Evolutionary conservation across 1,284 basidiomycete genomes (phyloP).

Genomic region (Ustilago lituana): DNA sequence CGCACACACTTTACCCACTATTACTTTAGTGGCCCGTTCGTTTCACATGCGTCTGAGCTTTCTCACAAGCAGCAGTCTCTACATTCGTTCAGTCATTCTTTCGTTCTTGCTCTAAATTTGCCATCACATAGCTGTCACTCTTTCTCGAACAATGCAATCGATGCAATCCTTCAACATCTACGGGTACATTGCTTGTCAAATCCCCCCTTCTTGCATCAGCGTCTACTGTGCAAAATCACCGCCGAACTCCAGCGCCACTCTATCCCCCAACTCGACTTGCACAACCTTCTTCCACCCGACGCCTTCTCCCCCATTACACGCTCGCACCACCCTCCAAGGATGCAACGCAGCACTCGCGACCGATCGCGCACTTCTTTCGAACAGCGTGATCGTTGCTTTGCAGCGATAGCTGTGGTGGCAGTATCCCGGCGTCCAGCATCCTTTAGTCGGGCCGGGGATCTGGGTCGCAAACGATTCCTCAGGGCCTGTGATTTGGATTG

Average conservation of each 20-base stretch:
- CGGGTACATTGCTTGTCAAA: no score
- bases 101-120: no score
- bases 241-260: slow-evolving; percentile 43
- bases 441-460: slow-evolving; percentile 29
- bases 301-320: neutral
- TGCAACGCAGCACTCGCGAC: neutral
- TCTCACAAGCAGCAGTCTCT: no score
- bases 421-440: slow-evolving; percentile 31
- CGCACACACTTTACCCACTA: no score
- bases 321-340: neutral
- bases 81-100: no score
- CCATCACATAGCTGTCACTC: no score
- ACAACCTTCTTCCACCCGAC: slow-evolving; percentile 20
- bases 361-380: neutral
- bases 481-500: slow-evolving; percentile 11
- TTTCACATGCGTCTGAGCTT: neutral
- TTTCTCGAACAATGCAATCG: no score
- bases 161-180: no score
- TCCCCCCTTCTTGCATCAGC: no score
- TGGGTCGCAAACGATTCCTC: slow-evolving; percentile 27
- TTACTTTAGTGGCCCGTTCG: no score
- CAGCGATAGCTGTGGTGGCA: slow-evolving; percentile 46
- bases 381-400: slow-evolving; percentile 13
- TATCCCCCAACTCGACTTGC: slow-evolving; percentile 12
- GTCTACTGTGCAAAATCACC: slow-evolving; percentile 33